Evolutionary conservation across 208 protist species (phyloP).

Genomic region (Trypanosoma vivax): DNA sequence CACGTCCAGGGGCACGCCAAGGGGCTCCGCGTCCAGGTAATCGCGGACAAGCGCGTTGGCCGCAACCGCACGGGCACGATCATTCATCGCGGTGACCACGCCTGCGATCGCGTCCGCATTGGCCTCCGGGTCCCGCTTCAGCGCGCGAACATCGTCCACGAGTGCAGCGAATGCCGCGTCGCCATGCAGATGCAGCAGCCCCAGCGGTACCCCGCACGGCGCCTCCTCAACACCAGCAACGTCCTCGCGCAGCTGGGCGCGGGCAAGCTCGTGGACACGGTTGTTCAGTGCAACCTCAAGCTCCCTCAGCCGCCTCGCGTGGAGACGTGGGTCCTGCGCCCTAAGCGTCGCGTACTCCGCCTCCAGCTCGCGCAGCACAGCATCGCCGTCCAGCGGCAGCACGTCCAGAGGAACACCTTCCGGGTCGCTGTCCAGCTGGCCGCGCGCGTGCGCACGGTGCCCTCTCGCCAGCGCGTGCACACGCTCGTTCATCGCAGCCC

Average conservation of each 20-base stretch:
- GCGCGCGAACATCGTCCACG: constrained; percentile 52
- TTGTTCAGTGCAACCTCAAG: constrained; percentile 42
- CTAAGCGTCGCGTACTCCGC: constrained; percentile 52
- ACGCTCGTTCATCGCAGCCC: constrained; percentile 55
- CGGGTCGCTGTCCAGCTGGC: constrained; percentile 64
- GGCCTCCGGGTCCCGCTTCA: constrained; percentile 41
- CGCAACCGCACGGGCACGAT: constrained; percentile 47
- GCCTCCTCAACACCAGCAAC: constrained; percentile 51
- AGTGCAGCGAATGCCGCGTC: constrained; percentile 48
- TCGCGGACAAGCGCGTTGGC: constrained; percentile 35
- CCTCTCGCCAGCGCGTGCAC: constrained; percentile 22
- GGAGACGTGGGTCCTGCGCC: constrained; percentile 43
- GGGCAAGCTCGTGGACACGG: constrained; percentile 33
- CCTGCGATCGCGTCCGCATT: constrained; percentile 30
- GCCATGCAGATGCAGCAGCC: constrained; percentile 42
- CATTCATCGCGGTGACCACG: constrained; percentile 42
- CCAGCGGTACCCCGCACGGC: constrained; percentile 51
- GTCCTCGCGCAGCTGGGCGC: constrained; percentile 28
- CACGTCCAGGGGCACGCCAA: constrained; percentile 46
- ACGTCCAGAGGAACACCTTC: constrained; percentile 61
- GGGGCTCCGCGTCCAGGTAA: constrained; percentile 47
- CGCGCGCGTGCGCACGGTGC: constrained; percentile 53
- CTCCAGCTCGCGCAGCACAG: constrained; percentile 33
- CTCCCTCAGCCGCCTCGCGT: constrained; percentile 38
- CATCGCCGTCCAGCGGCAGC: constrained; percentile 39